phyloP scores from a whole-genome alignment of 352 stramenopile genomes.

The Globisporangium mamillatum region DNA sequence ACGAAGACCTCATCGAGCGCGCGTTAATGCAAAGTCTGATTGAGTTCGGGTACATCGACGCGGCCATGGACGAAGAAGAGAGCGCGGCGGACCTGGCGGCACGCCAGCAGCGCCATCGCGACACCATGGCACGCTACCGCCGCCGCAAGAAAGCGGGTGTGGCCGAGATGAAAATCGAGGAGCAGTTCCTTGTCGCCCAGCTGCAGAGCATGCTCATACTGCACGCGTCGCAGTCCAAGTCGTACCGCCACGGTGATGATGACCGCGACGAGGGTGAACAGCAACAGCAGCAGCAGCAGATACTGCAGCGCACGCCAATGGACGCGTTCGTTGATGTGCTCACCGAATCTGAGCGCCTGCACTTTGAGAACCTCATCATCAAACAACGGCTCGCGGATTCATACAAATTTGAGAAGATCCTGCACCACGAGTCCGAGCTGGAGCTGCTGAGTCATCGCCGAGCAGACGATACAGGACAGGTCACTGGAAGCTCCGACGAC shows the following conservation, averaged over 20 bases:
- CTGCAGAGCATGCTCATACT: constrained; percentile 1
- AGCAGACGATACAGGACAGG: neutral
- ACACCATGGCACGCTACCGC: neutral
- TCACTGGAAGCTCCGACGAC: neutral
- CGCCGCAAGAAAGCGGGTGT: neutral
- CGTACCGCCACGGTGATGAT: neutral
- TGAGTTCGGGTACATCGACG: neutral
- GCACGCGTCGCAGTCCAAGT: constrained; percentile 1
- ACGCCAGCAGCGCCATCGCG: neutral
- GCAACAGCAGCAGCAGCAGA: neutral
- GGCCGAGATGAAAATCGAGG: neutral
- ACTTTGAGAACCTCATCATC: neutral
- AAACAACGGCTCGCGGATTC: neutral
- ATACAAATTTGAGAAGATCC: neutral
- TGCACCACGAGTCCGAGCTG: neutral
- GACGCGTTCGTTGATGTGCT: neutral
- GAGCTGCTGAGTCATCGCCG: neutral
- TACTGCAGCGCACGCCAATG: neutral
- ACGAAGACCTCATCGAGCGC: neutral
- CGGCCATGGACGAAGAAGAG: neutral
- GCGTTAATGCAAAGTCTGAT: neutral
- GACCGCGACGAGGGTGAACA: neutral
- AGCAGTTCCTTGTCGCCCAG: constrained; percentile 1
- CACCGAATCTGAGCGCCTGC: neutral
- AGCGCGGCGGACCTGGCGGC: neutral